phyloP scores from a whole-genome alignment of 2,329 filamentous ascomycete genomes.

The Penicillium hesseltinei region DNA sequence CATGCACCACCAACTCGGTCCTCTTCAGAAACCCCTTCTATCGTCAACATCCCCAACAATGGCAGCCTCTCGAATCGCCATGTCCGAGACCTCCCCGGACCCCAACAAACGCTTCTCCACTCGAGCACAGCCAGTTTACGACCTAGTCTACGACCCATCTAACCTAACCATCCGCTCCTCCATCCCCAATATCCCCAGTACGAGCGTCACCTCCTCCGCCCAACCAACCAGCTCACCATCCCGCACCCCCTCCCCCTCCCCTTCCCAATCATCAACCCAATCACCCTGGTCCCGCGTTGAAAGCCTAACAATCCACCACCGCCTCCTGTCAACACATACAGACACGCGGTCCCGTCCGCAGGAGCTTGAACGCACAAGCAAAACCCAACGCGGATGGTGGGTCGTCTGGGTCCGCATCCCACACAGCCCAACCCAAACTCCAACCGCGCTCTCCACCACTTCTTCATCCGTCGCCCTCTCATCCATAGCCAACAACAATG shows the following conservation, averaged over 20 bases:
- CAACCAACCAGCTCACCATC: constrained; percentile 13
- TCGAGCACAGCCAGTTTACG: constrained; percentile 51
- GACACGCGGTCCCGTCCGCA: constrained; percentile 47
- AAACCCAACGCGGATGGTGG: constrained; percentile 66
- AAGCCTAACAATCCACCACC: constrained; percentile 60
- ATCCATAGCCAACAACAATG: constrained; percentile 6
- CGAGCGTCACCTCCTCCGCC: constrained; percentile 34
- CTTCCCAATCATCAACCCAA: constrained; percentile 44
- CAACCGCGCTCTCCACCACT: constrained; percentile 11
- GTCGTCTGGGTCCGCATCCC: constrained; percentile 62
- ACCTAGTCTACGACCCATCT: constrained; percentile 60
- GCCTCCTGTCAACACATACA: constrained; percentile 57
- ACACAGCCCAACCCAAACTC: constrained; percentile 2
- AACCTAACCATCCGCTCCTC: constrained; percentile 59
- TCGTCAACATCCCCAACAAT: constrained; percentile 47
- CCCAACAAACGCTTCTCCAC: constrained; percentile 30
- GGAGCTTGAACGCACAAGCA: constrained; percentile 61
- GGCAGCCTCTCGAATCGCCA: constrained; percentile 39
- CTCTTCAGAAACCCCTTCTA: constrained; percentile 48
- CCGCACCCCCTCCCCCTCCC: constrained; percentile 59
- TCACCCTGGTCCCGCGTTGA: constrained; percentile 55
- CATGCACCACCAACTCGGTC: constrained; percentile 50
- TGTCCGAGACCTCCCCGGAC: constrained; percentile 33
- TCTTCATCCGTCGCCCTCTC: constrained; percentile 18
- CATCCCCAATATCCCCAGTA: constrained; percentile 63